phyloP scores from a whole-genome alignment of 495 filamentous ascomycete species.

The Aspergillus conjunctus region DNA sequence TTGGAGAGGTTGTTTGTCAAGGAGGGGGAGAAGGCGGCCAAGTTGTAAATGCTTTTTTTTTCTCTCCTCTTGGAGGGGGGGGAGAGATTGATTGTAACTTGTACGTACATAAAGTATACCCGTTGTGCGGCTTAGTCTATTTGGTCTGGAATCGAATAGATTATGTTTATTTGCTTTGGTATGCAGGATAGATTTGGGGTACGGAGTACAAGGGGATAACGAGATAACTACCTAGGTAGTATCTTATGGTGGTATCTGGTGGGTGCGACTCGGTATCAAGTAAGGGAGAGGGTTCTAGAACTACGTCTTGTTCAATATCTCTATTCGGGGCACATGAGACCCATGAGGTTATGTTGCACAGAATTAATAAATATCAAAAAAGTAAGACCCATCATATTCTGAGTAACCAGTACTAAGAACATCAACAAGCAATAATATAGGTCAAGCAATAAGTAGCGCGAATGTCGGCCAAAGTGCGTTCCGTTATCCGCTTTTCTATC shows the following conservation, averaged over 20 bases:
- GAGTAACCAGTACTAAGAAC: no score
- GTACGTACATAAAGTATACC: neutral
- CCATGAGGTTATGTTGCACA: neutral
- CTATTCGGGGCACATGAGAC: no score
- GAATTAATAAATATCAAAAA: neutral
- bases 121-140: no score
- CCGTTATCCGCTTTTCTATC: neutral
- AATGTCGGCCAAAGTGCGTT: neutral
- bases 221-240: neutral
- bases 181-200: no score
- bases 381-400: no score
- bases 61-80: neutral
- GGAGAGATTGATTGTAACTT: no score
- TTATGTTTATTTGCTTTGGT: neutral
- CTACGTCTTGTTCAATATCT: no score
- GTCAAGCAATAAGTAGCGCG: neutral
- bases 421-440: neutral
- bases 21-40: constrained; percentile 25
- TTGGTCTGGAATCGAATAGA: neutral
- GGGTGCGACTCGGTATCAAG: no score
- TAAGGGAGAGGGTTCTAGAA: no score
- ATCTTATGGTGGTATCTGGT: no score
- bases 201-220: neutral
- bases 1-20: constrained; percentile 50
- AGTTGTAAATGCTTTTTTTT: constrained; percentile 24